Conservation (phyloP, 2,329 filamentous ascomycete genomes). For the Clarireedia sp. region DNA sequence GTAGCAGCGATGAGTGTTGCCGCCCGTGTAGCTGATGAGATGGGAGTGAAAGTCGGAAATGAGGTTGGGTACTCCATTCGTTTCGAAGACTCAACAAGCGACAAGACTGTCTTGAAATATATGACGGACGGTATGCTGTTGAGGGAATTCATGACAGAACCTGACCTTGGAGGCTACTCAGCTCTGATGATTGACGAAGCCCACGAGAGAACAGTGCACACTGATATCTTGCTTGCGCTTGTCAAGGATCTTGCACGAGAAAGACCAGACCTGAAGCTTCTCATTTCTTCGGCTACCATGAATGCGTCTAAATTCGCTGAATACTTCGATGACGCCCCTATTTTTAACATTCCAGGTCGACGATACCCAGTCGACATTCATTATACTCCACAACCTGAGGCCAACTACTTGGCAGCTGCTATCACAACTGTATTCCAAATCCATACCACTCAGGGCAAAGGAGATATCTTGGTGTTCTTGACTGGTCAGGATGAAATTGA, state of each 20-base stretch:
- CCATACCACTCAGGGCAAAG: slow-evolving; percentile 74
- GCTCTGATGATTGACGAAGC: slow-evolving; percentile 96
- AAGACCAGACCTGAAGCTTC: slow-evolving; percentile 75
- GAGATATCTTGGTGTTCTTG: slow-evolving; percentile 89
- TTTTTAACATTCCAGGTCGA: slow-evolving; percentile 89
- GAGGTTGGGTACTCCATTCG: slow-evolving; percentile 93
- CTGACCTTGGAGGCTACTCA: slow-evolving; percentile 73
- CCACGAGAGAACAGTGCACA: slow-evolving; percentile 86
- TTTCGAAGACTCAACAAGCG: slow-evolving; percentile 85
- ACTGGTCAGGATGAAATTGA: slow-evolving; percentile 97
- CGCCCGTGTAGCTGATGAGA: slow-evolving; percentile 90
- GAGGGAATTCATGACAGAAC: slow-evolving; percentile 82
- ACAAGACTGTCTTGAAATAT: slow-evolving; percentile 89
- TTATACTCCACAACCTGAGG: slow-evolving; percentile 83
- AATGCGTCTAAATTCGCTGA: slow-evolving; percentile 86
- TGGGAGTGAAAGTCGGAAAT: slow-evolving; percentile 80
- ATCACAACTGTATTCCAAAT: slow-evolving; percentile 95
- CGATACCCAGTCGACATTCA: slow-evolving; percentile 86
- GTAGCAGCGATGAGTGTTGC: slow-evolving; percentile 97
- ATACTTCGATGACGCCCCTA: slow-evolving; percentile 88
- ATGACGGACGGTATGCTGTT: slow-evolving; percentile 97
- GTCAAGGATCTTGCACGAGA: slow-evolving; percentile 82
- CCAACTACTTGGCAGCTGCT: slow-evolving; percentile 84
- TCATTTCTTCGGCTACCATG: slow-evolving; percentile 92
- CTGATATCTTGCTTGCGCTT: slow-evolving; percentile 81